Evolutionary conservation across 75 land plant species (phyloP), one percentile per base, ranked within the genome.

Genomic region (Picea glauca): DNA sequence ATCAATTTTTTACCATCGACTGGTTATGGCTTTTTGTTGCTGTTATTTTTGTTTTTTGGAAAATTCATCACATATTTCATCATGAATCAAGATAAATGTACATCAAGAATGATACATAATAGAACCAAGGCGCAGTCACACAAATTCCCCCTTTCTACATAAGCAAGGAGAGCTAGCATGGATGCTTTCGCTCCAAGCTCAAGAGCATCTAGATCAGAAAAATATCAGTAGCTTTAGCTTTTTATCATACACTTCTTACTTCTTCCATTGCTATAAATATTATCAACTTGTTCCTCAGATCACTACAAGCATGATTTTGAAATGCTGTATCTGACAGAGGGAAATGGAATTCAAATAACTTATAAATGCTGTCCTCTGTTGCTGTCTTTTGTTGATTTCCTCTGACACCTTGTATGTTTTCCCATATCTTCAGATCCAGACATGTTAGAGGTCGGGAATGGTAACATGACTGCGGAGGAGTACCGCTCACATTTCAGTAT

Each of bases 361-460:
- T 20, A 40, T 40, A 50, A 50, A 50, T 50, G 56, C 13, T 43
- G 9, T 43, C 43, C 5, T 40, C 43, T 40, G 43, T 26, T 26
- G 72, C 72, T 14, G 18, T 38, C 43, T 0, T 40, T 46, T 68
- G 72, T 70, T 70, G 13, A 11, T 20, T 43, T 66, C 43, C 13
- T 70, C 23, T 43, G 46, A 70, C 56, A 9, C n/a, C 50, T 70
- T 43, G 1, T 40, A 9, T 70, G 18, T 46, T 23, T 20, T 20
- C 26, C 74, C 74, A 70, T 70, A 50, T 50, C 56, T 50, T 50
- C 89, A 95, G 98, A 95, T 87, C 98, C 98, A 5, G 96, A 95
- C 84, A 95, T 95, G 98, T 81, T 95, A 26, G 96, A 95, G 84
- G 94, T 93, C 76, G 98, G 96, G 14, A 95, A 95, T 87, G 98